Evolutionary conservation across 257 asterid genomes (phyloP), one percentile per base, ranked within the genome.

Genomic region (Solanum sejunctum): DNA sequence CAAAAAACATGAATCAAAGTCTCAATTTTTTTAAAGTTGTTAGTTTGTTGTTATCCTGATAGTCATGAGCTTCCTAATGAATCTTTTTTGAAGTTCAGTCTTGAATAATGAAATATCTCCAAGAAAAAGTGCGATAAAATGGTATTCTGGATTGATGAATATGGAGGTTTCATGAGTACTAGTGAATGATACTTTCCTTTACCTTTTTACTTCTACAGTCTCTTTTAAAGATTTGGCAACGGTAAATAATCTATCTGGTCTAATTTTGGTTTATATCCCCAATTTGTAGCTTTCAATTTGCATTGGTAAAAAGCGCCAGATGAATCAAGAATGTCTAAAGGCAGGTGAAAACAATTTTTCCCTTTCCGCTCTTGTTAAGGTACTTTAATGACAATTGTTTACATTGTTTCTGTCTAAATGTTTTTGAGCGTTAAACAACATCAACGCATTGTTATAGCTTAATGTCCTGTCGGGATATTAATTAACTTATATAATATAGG

Each of bases 251-350:
- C 82, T 49, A 51, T 75, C 82, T 75, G 82, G 61, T 52, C 63
- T 77, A 23, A 77, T 26, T 75, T 49, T 77, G 41, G 60, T 86
- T 84, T 85, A 83, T 67, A 67, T 66, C 78, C 67, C 85, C 12
- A 47, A 67, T 83, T 47, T 87, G 89, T 91, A 95, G 98, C 94
- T 95, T 87, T 94, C 97, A 55, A 86, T 94, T 87, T 95, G 98
- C 95, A 95, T 94, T 52, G 84, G 87, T 82, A 91, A 89, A 89
- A 92, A 88, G 90, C 84, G 87, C 71, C 92, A 60, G 86, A 91
- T 89, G 70, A 88, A 87, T 81, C 81, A 87, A 89, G 91, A 83
- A 84, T 58, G 73, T 83, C 91, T 86, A 80, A 72, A 86, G 82
- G 88, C 78, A 82, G 91, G 69, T 57, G 86, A 85, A 83, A 86